Evolutionary conservation across 2,329 filamentous ascomycete genomes (phyloP), one percentile per base, ranked within the genome.

Genomic region (Fusarium verticillioides): DNA sequence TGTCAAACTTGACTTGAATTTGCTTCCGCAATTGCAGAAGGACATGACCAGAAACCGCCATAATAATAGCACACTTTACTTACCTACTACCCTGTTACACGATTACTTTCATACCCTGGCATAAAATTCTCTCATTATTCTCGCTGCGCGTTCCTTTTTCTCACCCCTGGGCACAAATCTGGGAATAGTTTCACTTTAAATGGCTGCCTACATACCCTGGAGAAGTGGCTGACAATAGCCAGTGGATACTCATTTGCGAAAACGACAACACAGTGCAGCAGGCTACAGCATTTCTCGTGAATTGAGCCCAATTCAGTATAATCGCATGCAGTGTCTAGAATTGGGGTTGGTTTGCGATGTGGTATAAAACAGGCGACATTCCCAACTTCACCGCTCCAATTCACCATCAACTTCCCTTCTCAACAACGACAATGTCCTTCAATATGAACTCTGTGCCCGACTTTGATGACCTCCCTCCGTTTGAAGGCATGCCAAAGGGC

Each of bases 401-500:
- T 11, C 42, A 42, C 2, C n/a, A 21, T 18, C 4, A 13, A 15
- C 15, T 26, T 18, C 21, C 15, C 13, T 4, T 12, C 9, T 42
- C 4, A 10, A 9, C 3, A 12, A 13, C 19, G 18, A 42, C 12
- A 19, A 74, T 74, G 57, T 1, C 47, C 16, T 62, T 57, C 16
- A 12, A 64, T 15, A 53, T 56, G 3, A 49, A 5, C 30, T 74
- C 71, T 1, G 57, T 74, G 0, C 71, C 72, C 7, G 57, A 74
- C 12, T 74, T 69, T 23, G 72, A 74, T 46, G 63, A 72, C n/a
- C 60, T 74, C 5, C 54, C 70, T 8, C 9, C 39, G 23, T 83
- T 86, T 16, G 69, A 83, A 21, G 82, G 80, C 30, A 85, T 85
- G 81, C 84, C 84, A 0, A 81, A 85, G 54, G 85, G 86, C 15